Evolutionary conservation across 2,329 filamentous ascomycete genomes (phyloP).

Genomic region (Diaporthe sp.): DNA sequence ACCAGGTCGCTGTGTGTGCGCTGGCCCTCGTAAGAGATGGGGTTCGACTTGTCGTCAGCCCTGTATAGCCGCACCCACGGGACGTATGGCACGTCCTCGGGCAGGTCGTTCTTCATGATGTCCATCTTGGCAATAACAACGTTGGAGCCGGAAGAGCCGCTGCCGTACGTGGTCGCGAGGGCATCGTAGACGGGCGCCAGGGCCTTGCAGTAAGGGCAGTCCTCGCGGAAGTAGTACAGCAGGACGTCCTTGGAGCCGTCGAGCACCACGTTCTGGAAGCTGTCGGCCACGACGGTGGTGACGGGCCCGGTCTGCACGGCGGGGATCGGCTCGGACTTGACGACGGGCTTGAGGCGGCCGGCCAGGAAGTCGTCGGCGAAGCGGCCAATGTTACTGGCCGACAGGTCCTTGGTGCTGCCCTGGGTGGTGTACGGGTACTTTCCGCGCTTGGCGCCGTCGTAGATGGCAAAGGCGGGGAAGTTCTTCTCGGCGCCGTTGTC

Average conservation of each 20-base stretch:
- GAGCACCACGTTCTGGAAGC: constrained; percentile 91
- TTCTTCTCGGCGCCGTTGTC: constrained; percentile 78
- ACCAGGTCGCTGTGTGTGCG: constrained; percentile 93
- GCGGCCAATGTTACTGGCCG: constrained; percentile 75
- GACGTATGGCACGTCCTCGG: constrained; percentile 97
- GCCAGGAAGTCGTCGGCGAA: constrained; percentile 89
- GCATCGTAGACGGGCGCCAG: constrained; percentile 97
- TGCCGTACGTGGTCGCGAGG: constrained; percentile 82
- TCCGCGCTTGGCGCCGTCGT: constrained; percentile 93
- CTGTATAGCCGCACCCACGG: constrained; percentile 99
- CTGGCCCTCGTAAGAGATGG: constrained; percentile 88
- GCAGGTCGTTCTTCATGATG: constrained; percentile 94
- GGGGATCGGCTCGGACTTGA: constrained; percentile 98
- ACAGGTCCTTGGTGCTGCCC: constrained; percentile 80
- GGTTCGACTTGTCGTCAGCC: constrained; percentile 86
- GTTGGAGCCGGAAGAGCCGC: constrained; percentile 83
- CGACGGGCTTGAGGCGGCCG: constrained; percentile 92
- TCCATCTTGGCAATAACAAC: constrained; percentile 98
- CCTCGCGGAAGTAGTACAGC: constrained; percentile 98
- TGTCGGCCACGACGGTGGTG: constrained; percentile 90
- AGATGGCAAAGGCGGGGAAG: constrained; percentile 98
- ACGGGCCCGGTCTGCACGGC: constrained; percentile 93
- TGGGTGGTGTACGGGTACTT: constrained; percentile 95
- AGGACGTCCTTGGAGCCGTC: constrained; percentile 97
- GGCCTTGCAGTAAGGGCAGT: constrained; percentile 99